Percentiles rank a stretch among this genome's conserved stretches.
Evolutionary conservation across 2,329 filamentous ascomycete species (phyloP).

Genomic region (Aaosphaeria pasadenensis): DNA sequence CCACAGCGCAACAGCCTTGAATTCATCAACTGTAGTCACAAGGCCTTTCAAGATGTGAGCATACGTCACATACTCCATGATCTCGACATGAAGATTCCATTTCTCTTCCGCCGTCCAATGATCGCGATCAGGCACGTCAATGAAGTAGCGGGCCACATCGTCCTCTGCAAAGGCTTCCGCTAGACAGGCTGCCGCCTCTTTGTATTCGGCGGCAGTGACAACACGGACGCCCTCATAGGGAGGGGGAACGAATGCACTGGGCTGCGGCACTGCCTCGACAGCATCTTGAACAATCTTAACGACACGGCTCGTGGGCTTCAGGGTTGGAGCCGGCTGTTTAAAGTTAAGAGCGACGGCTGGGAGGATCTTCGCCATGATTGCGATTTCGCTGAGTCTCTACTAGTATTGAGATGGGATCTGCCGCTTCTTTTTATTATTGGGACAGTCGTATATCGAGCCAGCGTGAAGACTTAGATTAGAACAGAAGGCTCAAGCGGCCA

Average conservation of each 20-base stretch:
- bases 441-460: conserved; percentile 36
- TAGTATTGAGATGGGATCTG: conserved; percentile 47
- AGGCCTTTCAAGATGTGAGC: conserved; percentile 72
- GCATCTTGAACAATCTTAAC: no score
- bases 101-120: conserved; percentile 63
- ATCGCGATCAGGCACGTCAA: conserved; percentile 67
- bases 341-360: conserved; percentile 28
- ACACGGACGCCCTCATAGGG: conserved; percentile 56
- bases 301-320: conserved; percentile 30
- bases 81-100: conserved; percentile 73
- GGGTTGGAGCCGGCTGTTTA: conserved; percentile 35
- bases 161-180: conserved; percentile 76
- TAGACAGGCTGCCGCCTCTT: conserved; percentile 67
- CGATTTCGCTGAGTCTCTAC: conserved; percentile 38
- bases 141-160: conserved; percentile 70
- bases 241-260: conserved; percentile 17
- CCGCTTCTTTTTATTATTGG: conserved; percentile 46
- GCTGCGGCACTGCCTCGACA: conserved; percentile 19
- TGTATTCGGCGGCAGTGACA: conserved; percentile 65
- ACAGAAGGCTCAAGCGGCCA: conserved; percentile 20
- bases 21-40: conserved; percentile 72
- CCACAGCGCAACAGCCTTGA: conserved; percentile 78
- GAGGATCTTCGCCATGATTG: conserved; percentile 47
- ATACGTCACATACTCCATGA: conserved; percentile 74
- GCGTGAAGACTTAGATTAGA: conserved; percentile 32